Evolutionary conservation across 176 grass and related monocot genomes (phyloP), one percentile per base, ranked within the genome.

Genomic region (Oryza glaberrima): DNA sequence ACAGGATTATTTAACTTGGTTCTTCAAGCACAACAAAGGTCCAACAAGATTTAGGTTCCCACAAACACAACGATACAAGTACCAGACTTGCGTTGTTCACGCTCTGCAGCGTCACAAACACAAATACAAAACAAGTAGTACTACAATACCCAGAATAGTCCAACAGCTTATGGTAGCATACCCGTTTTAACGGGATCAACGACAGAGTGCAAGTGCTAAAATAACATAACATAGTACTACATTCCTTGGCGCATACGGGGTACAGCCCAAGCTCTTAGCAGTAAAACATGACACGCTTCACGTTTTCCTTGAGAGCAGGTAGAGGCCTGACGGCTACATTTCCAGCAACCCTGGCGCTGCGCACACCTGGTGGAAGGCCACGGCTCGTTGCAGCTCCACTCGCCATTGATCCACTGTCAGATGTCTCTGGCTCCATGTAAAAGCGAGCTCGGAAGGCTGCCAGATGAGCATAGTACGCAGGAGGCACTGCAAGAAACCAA

Each of bases 271-370:
- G 40, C n/a, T 79, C 77, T 96, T 69, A 94, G 88, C 94, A 96
- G 83, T 96, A 96, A 75, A 96, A 96, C 94, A 96, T 96, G 78
- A 96, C 94, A 43, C 91, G 86, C 70, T 96, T 93, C 56, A 96
- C 94, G 38, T 96, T 96, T 54, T 96, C 94, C 84, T 96, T 96
- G 13, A 96, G 88, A 19, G 94, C 94, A n/a, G 94, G 91, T 34
- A 96, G 88, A 68, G 94, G 94, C 73, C 94, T 88, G n/a, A 96
- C 94, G 20, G 94, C 89, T 85, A 91, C 94, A 81, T 54, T 96
- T 25, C 94, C 94, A 15, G 77, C 49, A 6, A 79, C 32, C 79
- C 91, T 91, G 46, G 83, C 81, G 46, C 83, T 78, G 87, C 91
- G 91, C 44, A 46, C 41, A 41, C 81, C 86, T 36, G 51, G 83